Evolutionary conservation across 2,329 filamentous ascomycete genomes (phyloP).

Genomic region (Fusarium sp.): DNA sequence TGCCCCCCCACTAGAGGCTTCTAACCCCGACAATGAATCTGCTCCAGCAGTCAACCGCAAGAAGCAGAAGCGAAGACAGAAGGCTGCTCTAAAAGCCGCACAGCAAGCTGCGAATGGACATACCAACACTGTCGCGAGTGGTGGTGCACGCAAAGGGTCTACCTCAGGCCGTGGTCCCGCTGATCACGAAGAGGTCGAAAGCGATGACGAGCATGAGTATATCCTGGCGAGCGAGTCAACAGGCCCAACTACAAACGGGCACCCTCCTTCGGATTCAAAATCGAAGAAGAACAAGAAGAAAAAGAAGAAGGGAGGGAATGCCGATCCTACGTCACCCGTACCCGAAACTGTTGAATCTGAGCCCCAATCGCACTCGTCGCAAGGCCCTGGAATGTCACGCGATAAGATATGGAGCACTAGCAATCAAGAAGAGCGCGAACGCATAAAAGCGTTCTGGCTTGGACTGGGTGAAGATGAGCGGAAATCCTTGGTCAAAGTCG

Average conservation of each 20-base stretch:
- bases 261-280: conserved; percentile 48
- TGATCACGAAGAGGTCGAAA: conserved; percentile 63
- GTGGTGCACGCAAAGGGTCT: conserved; percentile 32
- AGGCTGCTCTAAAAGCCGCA: conserved; percentile 77
- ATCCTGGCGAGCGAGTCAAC: conserved; percentile 45
- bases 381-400: conserved; percentile 64
- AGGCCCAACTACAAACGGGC: conserved; percentile 47
- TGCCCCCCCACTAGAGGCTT: conserved; percentile 42
- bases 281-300: conserved; percentile 74
- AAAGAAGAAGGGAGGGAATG: conserved; percentile 64
- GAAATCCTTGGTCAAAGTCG: conserved; percentile 94
- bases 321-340: conserved; percentile 33
- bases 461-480: conserved; percentile 93
- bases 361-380: conserved; percentile 43
- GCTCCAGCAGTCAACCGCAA: conserved; percentile 80
- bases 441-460: conserved; percentile 98
- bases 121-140: conserved; percentile 45
- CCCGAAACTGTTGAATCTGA: conserved; percentile 27
- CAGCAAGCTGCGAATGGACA: conserved; percentile 54
- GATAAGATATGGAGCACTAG: conserved; percentile 98
- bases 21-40: conserved; percentile 41
- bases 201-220: conserved; percentile 64
- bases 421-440: conserved; percentile 91
- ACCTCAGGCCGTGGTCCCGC: conserved; percentile 39
- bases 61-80: conserved; percentile 93